Base-by-base conservation (phyloP, 2,329 filamentous ascomycete genomes). In the Rhinocladiella similis region DNA sequence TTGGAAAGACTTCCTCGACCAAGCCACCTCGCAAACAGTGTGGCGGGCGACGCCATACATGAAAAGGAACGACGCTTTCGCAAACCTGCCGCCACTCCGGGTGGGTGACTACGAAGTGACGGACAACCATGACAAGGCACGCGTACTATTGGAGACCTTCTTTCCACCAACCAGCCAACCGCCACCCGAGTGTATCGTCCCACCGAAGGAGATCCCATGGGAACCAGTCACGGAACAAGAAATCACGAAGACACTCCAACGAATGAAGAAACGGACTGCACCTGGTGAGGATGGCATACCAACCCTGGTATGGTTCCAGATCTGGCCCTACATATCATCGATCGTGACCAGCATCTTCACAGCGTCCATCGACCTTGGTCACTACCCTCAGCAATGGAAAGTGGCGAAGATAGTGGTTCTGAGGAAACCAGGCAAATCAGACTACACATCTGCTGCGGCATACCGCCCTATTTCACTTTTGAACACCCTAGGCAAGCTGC, bases 381-480 rank as follows among this genome's bases (percentile, higher is more conserved):
- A 68, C 46, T 56, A 66, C 42, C 66, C 60, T 3, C 42, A 49
- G 25, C 48, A 50, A 54, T 67, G 53, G 64, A 54, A 49, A 46
- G 48, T 39, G 9, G 35, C 60, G 35, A 25, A 43, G 22, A 55
- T 50, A 18, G 48, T 65, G 9, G 51, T 62, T 10, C 56, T 67
- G 6, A 53, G 58, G 19, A 67, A 67, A 46, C 57, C 59, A 25
- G 61, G 65, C 0, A 66, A 65, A 42, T 52, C 53, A 19, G 64
- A 69, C 47, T 70, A 70, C 50, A 59, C 59, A 19, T 19, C 59
- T 2, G 58, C 64, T 0, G 56, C 61, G 33, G 65, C 63, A 20
- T 69, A 68, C 35, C 56, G 61, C 5, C 67, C 61, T 20, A 70
- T 70, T 45, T 69, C 63, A 39, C 62, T 65, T 4, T 60, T 70